Base-by-base conservation (phyloP, 805 yeast species). In the Alloascoidea hylecoeti region DNA sequence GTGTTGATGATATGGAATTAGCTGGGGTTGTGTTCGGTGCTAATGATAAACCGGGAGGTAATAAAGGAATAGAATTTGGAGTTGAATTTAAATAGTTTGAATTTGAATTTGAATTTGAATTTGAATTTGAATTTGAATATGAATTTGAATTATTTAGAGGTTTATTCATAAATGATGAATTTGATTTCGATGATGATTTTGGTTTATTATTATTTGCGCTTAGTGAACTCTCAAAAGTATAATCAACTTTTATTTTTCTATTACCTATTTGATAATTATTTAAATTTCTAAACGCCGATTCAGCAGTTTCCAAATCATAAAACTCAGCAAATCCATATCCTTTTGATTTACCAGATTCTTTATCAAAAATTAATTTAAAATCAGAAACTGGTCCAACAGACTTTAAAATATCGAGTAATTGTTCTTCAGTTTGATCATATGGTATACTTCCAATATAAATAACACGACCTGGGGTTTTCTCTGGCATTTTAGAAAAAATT, bases 341-440 rank as follows among this genome's bases (percentile, higher is more conserved):
- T 55, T 80, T 85, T 5, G 95, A 83, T 50, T 76, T 78, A 2
- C 96, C 96, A 0, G 95, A 85, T 39, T 76, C 77, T 34, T 82
- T 77, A 54, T 88, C 96, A 53, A 88, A 84, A 55, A 83, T 68
- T 50, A 88, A 67, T 52, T 78, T 77, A 42, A 84, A 61, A 39
- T 71, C 72, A 17, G 70, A 68, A 2, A 89, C 89, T 0, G 96
- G 95, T 1, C 96, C 96, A 2, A 84, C 92, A 2, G 94, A 75
- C 41, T 68, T 65, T 43, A 94, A 94, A 13, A 88, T 72, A 44
- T 83, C 94, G 46, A 72, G 58, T n/a, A 89, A 78, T 55, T 86
- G 96, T 48, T 85, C 94, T 53, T 88, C 97, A 0, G 96, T 82
- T 50, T 82, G 85, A 50, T 89, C 96, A 52, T 77, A 85, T 1